These are phyloP conservation scores for Saccharomycopsis fibuligera DNA, from an alignment of 805 yeast species.

Conservation along the genomic window DNA sequence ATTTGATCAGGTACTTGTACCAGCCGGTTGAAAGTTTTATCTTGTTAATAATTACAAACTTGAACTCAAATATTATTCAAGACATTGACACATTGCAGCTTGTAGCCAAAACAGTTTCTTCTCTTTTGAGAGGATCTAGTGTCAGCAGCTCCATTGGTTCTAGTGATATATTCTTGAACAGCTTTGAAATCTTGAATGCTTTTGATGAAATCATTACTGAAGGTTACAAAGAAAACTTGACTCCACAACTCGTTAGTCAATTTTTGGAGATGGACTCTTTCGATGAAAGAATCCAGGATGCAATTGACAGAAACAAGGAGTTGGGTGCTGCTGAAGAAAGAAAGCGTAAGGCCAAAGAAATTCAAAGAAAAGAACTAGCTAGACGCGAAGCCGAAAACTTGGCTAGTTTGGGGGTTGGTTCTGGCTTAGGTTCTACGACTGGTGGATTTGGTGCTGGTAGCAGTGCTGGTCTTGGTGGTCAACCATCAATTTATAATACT, in stretches of 20 bases:
- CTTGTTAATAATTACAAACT: conserved; percentile 84
- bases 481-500: conserved; percentile 12
- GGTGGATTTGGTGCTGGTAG: conserved; percentile 16
- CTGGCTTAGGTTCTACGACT: conserved; percentile 23
- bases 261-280: conserved; percentile 97
- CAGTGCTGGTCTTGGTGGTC: conserved; percentile 20
- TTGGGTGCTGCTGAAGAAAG: conserved; percentile 95
- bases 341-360: conserved; percentile 88
- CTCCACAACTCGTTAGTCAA: conserved; percentile 74
- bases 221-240: conserved; percentile 86
- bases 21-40: conserved; percentile 94
- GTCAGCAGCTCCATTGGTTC: conserved; percentile 50
- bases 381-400: conserved; percentile 48
- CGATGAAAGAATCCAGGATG: conserved; percentile 97
- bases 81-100: conserved; percentile 89
- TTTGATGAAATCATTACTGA: conserved; percentile 88
- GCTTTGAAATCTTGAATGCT: conserved; percentile 85
- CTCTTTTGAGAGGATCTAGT: conserved; percentile 43
- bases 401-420: conserved; percentile 27
- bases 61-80: conserved; percentile 85
- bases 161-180: conserved; percentile 71
- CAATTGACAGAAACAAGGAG: conserved; percentile 94
- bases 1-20: conserved; percentile 84
- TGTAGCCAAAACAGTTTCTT: conserved; percentile 75
- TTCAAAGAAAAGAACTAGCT: conserved; percentile 72